Evolutionary conservation across 257 asterid genomes (phyloP).

Genomic region (Eucommia ulmoides): DNA sequence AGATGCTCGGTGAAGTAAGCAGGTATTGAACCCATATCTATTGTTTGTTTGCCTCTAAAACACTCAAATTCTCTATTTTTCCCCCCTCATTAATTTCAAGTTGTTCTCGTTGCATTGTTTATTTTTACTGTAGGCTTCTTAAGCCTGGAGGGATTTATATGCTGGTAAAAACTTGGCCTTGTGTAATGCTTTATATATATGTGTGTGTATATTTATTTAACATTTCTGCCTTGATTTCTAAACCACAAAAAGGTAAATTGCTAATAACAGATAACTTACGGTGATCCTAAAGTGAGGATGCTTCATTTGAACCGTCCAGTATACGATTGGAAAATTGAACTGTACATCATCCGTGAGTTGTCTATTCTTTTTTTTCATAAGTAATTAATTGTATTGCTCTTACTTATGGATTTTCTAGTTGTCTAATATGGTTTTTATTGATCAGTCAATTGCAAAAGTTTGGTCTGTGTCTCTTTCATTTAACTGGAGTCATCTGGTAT

Average conservation of each 20-base stretch:
- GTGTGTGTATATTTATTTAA: conserved; percentile 8
- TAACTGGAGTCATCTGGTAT: conserved; percentile 7
- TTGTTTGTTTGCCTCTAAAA: conserved; percentile 6
- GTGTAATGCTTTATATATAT: not conserved
- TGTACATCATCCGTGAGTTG: conserved; percentile 77
- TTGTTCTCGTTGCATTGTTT: conserved; percentile 1
- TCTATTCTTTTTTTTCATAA: conserved; percentile 4
- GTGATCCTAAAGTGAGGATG: conserved; percentile 86
- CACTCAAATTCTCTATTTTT: not conserved
- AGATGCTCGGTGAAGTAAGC: conserved; percentile 98
- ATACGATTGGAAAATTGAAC: conserved; percentile 77
- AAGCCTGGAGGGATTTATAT: conserved; percentile 91
- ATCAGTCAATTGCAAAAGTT: no score
- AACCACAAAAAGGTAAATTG: conserved; percentile 5
- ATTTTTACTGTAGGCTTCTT: conserved; percentile 64
- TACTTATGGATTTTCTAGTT: not conserved
- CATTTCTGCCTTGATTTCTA: conserved; percentile 6
- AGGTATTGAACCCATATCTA: conserved; percentile 66
- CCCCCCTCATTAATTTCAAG: conserved; percentile 6
- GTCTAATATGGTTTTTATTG: no score
- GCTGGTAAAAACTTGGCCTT: conserved; percentile 41
- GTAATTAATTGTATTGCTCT: no score
- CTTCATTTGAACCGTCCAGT: conserved; percentile 65
- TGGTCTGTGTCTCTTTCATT: not conserved
- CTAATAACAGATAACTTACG: conserved; percentile 78